Conservation (phyloP, 768 basidiomycete species). For the Mycena metata region DNA sequence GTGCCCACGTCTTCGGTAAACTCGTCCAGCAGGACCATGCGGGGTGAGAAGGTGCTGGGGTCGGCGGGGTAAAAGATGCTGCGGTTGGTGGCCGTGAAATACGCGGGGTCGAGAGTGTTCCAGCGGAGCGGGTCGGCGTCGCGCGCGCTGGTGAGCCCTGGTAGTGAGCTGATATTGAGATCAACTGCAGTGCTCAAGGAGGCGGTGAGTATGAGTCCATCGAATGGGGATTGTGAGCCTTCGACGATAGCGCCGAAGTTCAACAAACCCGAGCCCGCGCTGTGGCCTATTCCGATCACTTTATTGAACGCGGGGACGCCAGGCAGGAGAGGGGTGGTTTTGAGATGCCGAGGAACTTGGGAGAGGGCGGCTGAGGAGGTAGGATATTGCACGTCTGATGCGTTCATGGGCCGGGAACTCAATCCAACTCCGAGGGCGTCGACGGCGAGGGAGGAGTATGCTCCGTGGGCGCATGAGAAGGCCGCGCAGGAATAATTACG, state of each 20-base stretch:
- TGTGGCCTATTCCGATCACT: conserved; percentile 12
- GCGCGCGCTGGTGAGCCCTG: too few relatives aligned
- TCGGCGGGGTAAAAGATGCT: conserved; percentile 7
- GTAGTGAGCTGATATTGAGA: too few relatives aligned
- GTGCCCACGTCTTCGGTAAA: too few relatives aligned
- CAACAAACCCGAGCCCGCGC: conserved; percentile 7
- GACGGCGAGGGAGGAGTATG: conserved; percentile 2
- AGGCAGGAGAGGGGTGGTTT: conserved; percentile 4
- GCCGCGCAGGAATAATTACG: conserved; percentile 19
- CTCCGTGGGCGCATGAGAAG: conserved; percentile 2
- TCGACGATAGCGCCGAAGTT: conserved; percentile 9
- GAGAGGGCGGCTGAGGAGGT: conserved; percentile 2
- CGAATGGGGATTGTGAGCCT: conserved; percentile 9
- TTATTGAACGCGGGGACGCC: too few relatives aligned
- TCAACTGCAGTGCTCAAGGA: too few relatives aligned
- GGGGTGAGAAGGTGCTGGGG: too few relatives aligned
- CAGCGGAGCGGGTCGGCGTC: conserved; percentile 2
- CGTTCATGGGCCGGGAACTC: conserved; percentile 8
- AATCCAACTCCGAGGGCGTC: conserved; percentile 9
- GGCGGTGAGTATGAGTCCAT: too few relatives aligned
- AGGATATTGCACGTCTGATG: conserved; percentile 14
- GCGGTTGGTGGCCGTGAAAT: background rate
- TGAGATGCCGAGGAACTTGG: conserved; percentile 12
- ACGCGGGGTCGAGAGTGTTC: conserved; percentile 7
- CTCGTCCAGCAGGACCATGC: too few relatives aligned